Percentiles rank a stretch among this genome's conserved stretches.
Evolutionary conservation across 2,329 filamentous ascomycete genomes (phyloP).

Genomic region (Furcasterigmium sp.): DNA sequence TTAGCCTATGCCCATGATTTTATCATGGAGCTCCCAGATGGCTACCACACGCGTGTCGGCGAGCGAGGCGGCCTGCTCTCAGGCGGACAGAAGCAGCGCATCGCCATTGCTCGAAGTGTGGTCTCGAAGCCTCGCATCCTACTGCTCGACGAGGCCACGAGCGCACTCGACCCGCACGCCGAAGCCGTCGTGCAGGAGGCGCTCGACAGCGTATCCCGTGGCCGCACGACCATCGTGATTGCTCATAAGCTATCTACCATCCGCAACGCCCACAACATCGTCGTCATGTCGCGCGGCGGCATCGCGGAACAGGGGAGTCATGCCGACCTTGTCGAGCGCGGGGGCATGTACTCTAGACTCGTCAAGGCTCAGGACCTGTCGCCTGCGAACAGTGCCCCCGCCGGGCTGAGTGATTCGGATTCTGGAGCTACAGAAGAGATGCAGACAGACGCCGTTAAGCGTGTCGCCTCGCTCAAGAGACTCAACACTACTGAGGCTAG

Average conservation of each 20-base stretch:
- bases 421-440: background rate
- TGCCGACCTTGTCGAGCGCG: slow-evolving; percentile 6
- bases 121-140: slow-evolving; percentile 42
- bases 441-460: background rate
- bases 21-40: slow-evolving; percentile 39
- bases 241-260: slow-evolving; percentile 13
- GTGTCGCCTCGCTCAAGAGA: background rate
- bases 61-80: slow-evolving; percentile 58
- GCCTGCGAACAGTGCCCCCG: background rate
- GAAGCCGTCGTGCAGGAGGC: slow-evolving; percentile 47
- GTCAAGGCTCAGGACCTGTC: slow-evolving; percentile 15
- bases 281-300: slow-evolving; percentile 18
- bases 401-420: background rate
- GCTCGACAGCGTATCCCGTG: slow-evolving; percentile 43
- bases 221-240: slow-evolving; percentile 49
- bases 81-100: slow-evolving; percentile 58
- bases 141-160: slow-evolving; percentile 62
- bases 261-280: slow-evolving; percentile 20
- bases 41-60: slow-evolving; percentile 55
- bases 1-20: slow-evolving; percentile 47
- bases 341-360: slow-evolving; percentile 13
- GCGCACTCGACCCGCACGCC: slow-evolving; percentile 36
- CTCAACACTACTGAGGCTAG: background rate
- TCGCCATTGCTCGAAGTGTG: slow-evolving; percentile 47
- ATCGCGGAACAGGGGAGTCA: slow-evolving; percentile 21